phyloP scores from a whole-genome alignment of 352 stramenopile species.

The Globisporangium acanthophoron region DNA sequence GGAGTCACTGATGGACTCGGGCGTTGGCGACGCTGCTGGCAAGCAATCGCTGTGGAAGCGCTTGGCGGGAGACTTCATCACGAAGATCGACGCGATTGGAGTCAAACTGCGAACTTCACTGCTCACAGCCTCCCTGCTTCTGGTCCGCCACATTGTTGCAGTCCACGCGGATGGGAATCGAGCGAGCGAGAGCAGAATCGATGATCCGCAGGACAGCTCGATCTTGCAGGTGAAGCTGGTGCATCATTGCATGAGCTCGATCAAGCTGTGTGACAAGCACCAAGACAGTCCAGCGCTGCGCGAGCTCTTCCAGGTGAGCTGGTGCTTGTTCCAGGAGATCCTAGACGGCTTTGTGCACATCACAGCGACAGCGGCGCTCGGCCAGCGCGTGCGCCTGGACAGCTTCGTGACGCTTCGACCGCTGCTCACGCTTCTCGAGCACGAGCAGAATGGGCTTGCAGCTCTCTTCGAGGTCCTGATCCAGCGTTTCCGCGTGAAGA shows the following conservation, averaged over 20 bases:
- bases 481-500: conserved; percentile 32
- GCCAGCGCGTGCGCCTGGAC: conserved; percentile 32
- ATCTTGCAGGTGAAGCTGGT: conserved; percentile 46
- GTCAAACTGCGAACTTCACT: conserved; percentile 32
- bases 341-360: conserved; percentile 36
- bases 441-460: conserved; percentile 45
- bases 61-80: conserved; percentile 23
- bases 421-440: conserved; percentile 36
- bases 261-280: conserved; percentile 33
- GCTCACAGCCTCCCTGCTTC: conserved; percentile 40
- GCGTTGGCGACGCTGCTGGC: conserved; percentile 5
- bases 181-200: not conserved
- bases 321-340: conserved; percentile 52
- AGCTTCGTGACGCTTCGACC: conserved; percentile 32
- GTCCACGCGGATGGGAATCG: conserved; percentile 4
- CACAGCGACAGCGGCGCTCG: conserved; percentile 14
- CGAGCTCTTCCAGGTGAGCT: conserved; percentile 58
- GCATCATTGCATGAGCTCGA: conserved; percentile 44
- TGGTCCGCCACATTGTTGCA: conserved; percentile 44
- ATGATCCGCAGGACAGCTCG: conserved; percentile 8
- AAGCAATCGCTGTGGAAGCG: conserved; percentile 22
- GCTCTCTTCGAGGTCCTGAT: conserved; percentile 49
- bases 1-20: not conserved
- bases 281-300: conserved; percentile 7
- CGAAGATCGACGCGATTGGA: conserved; percentile 21